Conservation (phyloP, 2,329 filamentous ascomycete species). For the Atkinsonella hypoxylon region DNA sequence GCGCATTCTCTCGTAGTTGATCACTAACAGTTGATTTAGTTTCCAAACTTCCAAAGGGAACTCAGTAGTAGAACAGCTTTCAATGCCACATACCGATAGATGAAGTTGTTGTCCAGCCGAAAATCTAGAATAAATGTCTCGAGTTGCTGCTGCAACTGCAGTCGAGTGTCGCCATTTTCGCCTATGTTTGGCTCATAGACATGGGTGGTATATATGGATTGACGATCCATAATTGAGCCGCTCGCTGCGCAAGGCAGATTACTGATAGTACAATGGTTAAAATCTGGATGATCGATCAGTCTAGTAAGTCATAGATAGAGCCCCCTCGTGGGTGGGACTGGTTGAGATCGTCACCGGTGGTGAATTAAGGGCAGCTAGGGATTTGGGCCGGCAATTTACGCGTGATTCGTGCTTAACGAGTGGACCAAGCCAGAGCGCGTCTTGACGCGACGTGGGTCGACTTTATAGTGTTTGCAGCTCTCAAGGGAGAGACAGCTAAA, state of each 20-base stretch:
- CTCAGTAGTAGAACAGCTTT: not conserved
- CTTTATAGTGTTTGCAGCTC: slow-evolving; percentile 15
- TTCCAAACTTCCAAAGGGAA: not conserved
- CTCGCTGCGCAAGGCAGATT: not conserved
- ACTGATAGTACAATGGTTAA: not conserved
- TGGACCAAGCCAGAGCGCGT: not conserved
- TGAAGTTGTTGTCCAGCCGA: slow-evolving; percentile 83
- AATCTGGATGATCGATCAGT: not conserved
- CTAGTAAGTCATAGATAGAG: not conserved
- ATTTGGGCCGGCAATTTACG: slow-evolving; percentile 7
- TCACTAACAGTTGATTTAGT: slow-evolving; percentile 47
- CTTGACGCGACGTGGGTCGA: not conserved
- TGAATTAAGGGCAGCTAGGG: not conserved
- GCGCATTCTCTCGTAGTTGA: slow-evolving; percentile 86
- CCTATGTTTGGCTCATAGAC: slow-evolving; percentile 60
- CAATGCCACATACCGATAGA: slow-evolving; percentile 61
- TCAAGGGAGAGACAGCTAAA: not conserved
- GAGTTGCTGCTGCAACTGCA: slow-evolving; percentile 65
- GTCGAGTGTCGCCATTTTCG: slow-evolving; percentile 54
- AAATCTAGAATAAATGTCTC: slow-evolving; percentile 91
- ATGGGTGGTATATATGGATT: slow-evolving; percentile 75
- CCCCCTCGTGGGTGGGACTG: not conserved
- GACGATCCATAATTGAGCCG: slow-evolving; percentile 58
- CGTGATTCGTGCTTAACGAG: slow-evolving; percentile 9
- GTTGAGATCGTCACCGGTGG: not conserved